Evolutionary conservation across 257 asterid species (phyloP), one percentile per base, ranked within the genome.

Genomic region (Marsdenia floribunda): DNA sequence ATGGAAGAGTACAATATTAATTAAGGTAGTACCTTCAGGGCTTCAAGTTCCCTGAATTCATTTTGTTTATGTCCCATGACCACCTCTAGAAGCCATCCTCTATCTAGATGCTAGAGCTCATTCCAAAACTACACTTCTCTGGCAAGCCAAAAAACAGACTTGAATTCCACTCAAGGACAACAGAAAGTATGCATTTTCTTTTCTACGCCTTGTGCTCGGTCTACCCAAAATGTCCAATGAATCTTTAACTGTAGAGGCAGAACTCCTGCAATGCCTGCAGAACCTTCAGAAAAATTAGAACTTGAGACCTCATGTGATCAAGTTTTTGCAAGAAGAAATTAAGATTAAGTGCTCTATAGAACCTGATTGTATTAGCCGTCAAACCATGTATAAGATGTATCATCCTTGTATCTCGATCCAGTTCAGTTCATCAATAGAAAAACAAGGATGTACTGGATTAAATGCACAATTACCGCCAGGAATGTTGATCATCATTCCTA

Each of bases 381-480:
- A 64, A 18, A 8, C n/a, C 1, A 63, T 58, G 35, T 19, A 1
- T 19, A 12, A 69, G 10, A 22, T 46, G 0, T 18, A 69, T 46
- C 40, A n/a, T 68, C 37, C 54, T 40, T n/a, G 3, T 9, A 47
- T 35, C 55, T 14, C 6, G 70, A 16, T 65, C 50, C 49, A 65
- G 6, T 38, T 65, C 29, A 65, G 71, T 66, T 40, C 71, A 66
- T 40, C 71, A 66, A 22, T 50, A 35, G 59, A 47, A 24, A 21
- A 64, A 37, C 38, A 46, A 42, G 58, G 75, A 22, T 57, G 54
- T 4, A n/a, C 10, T 73, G 6, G 26, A 29, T 16, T 73, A 2
- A 10, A 19, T 33, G 50, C 50, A 61, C 18, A 44, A 69, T 78
- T 82, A 89, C 88, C 91, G 90, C 75, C 85, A 74, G 13, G 83